These are phyloP conservation scores for Debaryomyces maramus DNA, from an alignment of 805 yeast species.

Conservation along the genomic window DNA sequence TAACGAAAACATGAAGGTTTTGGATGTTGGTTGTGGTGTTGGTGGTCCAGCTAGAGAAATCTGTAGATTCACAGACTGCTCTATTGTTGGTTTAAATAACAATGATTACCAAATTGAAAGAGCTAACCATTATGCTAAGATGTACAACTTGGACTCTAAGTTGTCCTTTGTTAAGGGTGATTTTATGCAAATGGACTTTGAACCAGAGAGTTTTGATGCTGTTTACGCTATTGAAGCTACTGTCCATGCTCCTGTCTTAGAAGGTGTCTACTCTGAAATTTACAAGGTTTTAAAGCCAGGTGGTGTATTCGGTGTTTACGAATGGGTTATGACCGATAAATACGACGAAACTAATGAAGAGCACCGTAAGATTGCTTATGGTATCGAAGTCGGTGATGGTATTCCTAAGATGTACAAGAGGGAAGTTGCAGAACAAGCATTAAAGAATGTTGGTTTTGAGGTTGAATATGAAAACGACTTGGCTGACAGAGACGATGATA, in stretches of 20 bases:
- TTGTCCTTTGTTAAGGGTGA: constrained; percentile 92
- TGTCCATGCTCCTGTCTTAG: constrained; percentile 94
- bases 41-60: constrained; percentile 99
- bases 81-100: constrained; percentile 88
- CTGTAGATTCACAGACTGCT: constrained; percentile 83
- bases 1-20: constrained; percentile 75
- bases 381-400: constrained; percentile 98
- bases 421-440: constrained; percentile 84
- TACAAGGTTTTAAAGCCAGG: constrained; percentile 97
- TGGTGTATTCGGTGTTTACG: constrained; percentile 96
- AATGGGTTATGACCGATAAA: constrained; percentile 97
- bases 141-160: constrained; percentile 65
- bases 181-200: constrained; percentile 98
- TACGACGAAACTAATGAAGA: constrained; percentile 85
- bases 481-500: constrained; percentile 75
- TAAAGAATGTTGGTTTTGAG: constrained; percentile 84
- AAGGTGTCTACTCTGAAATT: constrained; percentile 93
- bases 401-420: constrained; percentile 93
- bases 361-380: constrained; percentile 94
- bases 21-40: constrained; percentile 99
- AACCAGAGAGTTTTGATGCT: constrained; percentile 86
- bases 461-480: constrained; percentile 74
- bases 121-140: constrained; percentile 77
- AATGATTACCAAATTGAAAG: constrained; percentile 96
- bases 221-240: constrained; percentile 99